These are phyloP conservation scores for Brassica balearica DNA, from an alignment of 441 rosid genomes.

Conservation along the genomic window DNA sequence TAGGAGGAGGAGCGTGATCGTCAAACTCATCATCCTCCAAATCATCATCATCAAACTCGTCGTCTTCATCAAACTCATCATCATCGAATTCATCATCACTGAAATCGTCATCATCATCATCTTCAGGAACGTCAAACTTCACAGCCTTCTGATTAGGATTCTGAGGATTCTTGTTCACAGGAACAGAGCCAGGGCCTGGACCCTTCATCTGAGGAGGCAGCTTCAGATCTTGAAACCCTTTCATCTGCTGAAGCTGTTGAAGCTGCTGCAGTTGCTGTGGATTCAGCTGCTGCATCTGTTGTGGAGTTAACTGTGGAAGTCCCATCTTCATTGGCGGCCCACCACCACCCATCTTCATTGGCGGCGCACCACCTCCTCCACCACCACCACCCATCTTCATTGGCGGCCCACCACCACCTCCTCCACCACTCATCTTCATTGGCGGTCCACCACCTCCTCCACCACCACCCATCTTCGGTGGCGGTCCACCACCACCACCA, in stretches of 20 bases:
- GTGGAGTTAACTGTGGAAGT: constrained; percentile 48
- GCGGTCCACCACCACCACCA: constrained; percentile 9
- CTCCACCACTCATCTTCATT: constrained; percentile 27
- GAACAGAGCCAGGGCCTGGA: constrained; percentile 42
- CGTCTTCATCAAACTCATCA: constrained; percentile 47
- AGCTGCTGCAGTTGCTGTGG: constrained; percentile 61
- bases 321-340: constrained; percentile 35
- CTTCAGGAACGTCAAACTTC: constrained; percentile 59
- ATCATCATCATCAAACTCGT: constrained; percentile 61
- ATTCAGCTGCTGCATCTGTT: constrained; percentile 53
- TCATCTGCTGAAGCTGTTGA: constrained; percentile 66
- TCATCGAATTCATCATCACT: constrained; percentile 57
- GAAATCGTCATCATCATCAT: constrained; percentile 50
- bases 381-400: constrained; percentile 6
- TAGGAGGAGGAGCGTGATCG: constrained; percentile 51
- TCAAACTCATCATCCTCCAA: constrained; percentile 54
- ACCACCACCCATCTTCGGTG: constrained; percentile 27
- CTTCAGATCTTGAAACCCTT: constrained; percentile 74
- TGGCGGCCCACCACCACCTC: background rate
- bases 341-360: background rate
- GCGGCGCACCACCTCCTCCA: constrained; percentile 13
- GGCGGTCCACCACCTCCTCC: constrained; percentile 30
- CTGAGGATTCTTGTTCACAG: constrained; percentile 47
- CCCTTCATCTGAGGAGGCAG: constrained; percentile 60
- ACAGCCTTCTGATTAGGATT: constrained; percentile 62